These are phyloP conservation scores for Coleophoma crateriformis DNA, from an alignment of 2,329 filamentous ascomycete genomes.

Conservation along the genomic window DNA sequence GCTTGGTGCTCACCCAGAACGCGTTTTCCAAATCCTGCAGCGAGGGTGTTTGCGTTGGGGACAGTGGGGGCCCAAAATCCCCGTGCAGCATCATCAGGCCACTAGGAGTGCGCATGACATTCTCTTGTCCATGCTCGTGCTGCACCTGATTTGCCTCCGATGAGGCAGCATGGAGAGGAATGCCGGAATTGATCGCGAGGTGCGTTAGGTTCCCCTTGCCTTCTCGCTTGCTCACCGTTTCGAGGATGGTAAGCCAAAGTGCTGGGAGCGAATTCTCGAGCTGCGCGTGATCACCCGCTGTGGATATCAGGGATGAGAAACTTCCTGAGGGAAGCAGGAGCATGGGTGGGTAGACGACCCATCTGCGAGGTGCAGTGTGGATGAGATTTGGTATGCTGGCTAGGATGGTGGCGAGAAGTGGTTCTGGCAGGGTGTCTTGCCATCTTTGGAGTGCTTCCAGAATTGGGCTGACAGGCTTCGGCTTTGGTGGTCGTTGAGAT, in stretches of 20 bases:
- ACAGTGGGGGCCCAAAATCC: constrained; percentile 57
- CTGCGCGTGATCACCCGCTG: not conserved
- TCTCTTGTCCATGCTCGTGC: constrained; percentile 37
- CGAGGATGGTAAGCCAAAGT: constrained; percentile 46
- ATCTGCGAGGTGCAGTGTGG: constrained; percentile 42
- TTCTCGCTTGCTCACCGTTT: constrained; percentile 34
- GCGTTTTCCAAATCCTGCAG: constrained; percentile 55
- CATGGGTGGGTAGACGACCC: constrained; percentile 57
- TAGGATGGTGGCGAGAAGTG: constrained; percentile 8
- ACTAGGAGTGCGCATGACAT: constrained; percentile 68
- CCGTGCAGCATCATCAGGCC: constrained; percentile 67
- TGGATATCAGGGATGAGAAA: constrained; percentile 35
- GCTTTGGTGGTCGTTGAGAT: constrained; percentile 14
- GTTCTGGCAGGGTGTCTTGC: constrained; percentile 22
- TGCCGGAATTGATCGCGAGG: constrained; percentile 56
- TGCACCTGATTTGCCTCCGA: constrained; percentile 6
- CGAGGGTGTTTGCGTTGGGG: constrained; percentile 3
- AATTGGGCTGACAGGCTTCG: constrained; percentile 31
- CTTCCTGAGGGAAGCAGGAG: constrained; percentile 53
- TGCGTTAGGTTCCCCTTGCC: constrained; percentile 42
- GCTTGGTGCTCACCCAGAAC: constrained; percentile 74
- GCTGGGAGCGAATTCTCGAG: constrained; percentile 11
- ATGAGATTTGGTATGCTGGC: constrained; percentile 8
- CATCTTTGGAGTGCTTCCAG: constrained; percentile 30
- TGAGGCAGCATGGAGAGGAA: constrained; percentile 37